Base-by-base conservation (phyloP, 345 rosid genomes). In the Lumnitzera littorea region DNA sequence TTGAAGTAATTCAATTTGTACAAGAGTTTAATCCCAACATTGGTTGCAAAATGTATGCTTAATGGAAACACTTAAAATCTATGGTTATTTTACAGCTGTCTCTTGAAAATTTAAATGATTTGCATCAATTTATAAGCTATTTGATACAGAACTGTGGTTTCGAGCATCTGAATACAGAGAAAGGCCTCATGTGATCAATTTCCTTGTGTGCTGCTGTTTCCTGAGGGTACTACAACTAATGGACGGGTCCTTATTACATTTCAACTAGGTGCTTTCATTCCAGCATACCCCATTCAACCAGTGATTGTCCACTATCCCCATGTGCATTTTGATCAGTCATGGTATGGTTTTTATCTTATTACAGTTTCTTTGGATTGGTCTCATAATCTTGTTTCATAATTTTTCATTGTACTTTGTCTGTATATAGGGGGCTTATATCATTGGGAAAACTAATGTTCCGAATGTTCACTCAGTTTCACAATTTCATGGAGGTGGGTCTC, bases 381-480 rank as follows among this genome's bases (percentile, higher is more conserved):
- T 59, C 16, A 14, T 52, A 17, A 5, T 15, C 15, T 46, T 24
- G 43, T n/a, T 11, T 41, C 13, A n/a, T 52, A 52, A 23, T 57
- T 3, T 63, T 51, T 47, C 62, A 53, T 71, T 51, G 58, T 56
- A 12, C 67, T 58, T 67, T 73, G 55, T 48, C 64, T 25, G 12
- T 50, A 13, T n/a, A 16, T 53, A 88, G 96, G 96, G 96, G 96
- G 43, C 4, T 78, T 73, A 58, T 88, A 59, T 81, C 97, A 61
- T 72, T 90, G 86, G 73, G 66, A 64, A 87, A 67, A 76, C 97
- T 94, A 55, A 88, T 94, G 95, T 81, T 86, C 73, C 84, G 97
- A 82, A 94, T 94, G 99, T 83, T 94, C 82, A 83, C 91, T 3
- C 99, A 94, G 75, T 90, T 94, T 74, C 99, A 94, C 85, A 94